A percentile compares a stretch with the other conserved stretches of the same genome.
phyloP scores from a whole-genome alignment of 2,329 filamentous ascomycete genomes.

The Colletotrichum sp. region DNA sequence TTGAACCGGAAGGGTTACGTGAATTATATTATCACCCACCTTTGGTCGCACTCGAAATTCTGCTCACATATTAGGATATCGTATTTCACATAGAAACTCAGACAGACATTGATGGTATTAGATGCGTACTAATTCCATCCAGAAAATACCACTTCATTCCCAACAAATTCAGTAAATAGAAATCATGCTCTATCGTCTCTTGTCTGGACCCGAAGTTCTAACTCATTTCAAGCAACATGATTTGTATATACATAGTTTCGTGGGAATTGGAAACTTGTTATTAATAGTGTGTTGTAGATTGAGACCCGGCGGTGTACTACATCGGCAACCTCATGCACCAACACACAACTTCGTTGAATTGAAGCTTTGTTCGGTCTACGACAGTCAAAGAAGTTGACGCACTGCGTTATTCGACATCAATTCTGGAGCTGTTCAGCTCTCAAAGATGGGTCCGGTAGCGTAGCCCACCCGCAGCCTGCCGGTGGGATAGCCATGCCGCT shows the following conservation, averaged over 20 bases:
- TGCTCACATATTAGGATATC: not conserved
- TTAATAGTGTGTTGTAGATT: not conserved
- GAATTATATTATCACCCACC: not conserved
- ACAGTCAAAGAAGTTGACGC: accelerated
- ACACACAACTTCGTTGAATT: accelerated
- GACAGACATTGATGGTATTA: accelerated
- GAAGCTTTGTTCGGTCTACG: not conserved
- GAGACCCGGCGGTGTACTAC: not conserved
- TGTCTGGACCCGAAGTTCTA: not conserved
- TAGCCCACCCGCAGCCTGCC: not conserved
- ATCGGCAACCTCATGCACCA: accelerated
- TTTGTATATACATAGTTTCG: not conserved
- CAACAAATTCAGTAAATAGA: not conserved
- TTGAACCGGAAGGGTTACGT: not conserved
- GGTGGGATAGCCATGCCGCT: not conserved
- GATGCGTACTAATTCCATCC: not conserved
- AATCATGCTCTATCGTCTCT: not conserved
- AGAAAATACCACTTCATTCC: not conserved
- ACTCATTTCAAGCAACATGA: not conserved
- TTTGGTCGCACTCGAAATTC: not conserved
- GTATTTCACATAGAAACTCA: accelerated
- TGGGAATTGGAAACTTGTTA: not conserved
- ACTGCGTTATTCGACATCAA: accelerated
- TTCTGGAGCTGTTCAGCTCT: not conserved
- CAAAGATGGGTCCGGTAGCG: not conserved